Conservation (phyloP, 2,329 filamentous ascomycete genomes). For the Fusarium staphyleae region DNA sequence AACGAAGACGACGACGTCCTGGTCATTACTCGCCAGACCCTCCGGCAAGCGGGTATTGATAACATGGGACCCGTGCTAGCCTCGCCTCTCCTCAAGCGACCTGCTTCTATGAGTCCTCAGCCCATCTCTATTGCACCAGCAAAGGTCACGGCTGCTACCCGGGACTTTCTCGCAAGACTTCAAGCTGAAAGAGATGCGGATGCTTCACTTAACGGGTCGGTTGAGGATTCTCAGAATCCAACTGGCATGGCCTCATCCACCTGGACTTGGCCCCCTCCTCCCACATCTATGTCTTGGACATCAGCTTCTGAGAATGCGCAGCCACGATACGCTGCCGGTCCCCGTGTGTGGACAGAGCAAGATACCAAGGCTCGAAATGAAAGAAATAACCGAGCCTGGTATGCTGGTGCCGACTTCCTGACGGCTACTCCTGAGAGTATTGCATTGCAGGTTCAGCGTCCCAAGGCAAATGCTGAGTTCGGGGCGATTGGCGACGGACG, state of each 20-base stretch:
- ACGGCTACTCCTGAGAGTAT: constrained; percentile 45
- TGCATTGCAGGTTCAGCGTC: constrained; percentile 40
- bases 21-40: constrained; percentile 32
- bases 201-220: neutral
- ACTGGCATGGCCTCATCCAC: neutral
- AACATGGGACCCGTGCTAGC: constrained; percentile 20
- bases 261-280: constrained; percentile 14
- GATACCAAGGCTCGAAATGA: constrained; percentile 38
- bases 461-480: constrained; percentile 41
- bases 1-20: constrained; percentile 40
- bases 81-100: constrained; percentile 10
- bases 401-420: constrained; percentile 48
- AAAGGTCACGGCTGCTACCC: neutral
- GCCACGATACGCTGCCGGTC: constrained; percentile 23
- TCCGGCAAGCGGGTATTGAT: constrained; percentile 36
- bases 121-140: neutral
- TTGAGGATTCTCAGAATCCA: neutral
- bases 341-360: constrained; percentile 34
- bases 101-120: constrained; percentile 5
- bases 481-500: constrained; percentile 51
- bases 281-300: constrained; percentile 8
- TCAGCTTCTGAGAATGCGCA: constrained; percentile 3
- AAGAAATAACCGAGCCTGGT: constrained; percentile 48
- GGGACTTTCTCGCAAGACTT: constrained; percentile 3
- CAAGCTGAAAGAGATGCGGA: neutral